These are phyloP conservation scores for Zarea fungicola DNA, from an alignment of 2,329 filamentous ascomycete species.

Conservation along the genomic window DNA sequence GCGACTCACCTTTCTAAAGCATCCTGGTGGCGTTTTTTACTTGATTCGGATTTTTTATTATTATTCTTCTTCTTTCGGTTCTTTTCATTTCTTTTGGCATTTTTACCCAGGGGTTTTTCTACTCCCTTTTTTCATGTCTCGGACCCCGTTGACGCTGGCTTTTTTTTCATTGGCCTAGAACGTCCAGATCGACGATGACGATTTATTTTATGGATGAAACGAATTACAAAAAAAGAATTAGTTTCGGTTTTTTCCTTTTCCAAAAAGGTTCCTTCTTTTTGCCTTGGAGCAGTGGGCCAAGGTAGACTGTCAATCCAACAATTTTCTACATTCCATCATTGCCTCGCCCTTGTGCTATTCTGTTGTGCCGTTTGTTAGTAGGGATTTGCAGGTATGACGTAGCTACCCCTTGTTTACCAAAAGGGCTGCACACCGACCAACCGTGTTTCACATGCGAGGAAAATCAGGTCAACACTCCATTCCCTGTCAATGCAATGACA, in stretches of 20 bases:
- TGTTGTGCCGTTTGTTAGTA: not conserved
- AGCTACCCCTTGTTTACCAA: not conserved
- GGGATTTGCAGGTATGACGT: conserved; percentile 2
- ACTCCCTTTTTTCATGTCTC: too few relatives aligned
- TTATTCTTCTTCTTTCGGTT: not conserved
- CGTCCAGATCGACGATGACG: too few relatives aligned
- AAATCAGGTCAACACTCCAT: too few relatives aligned
- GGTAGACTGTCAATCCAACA: not conserved
- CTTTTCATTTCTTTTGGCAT: not conserved
- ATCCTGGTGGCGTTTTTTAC: conserved; percentile 7
- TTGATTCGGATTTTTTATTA: not conserved
- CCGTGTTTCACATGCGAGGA: too few relatives aligned
- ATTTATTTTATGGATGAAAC: not conserved
- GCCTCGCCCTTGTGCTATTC: not conserved
- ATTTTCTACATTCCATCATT: not conserved
- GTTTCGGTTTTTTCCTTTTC: not conserved
- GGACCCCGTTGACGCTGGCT: too few relatives aligned
- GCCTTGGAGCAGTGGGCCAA: conserved; percentile 5
- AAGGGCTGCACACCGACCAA: too few relatives aligned
- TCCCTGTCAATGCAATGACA: too few relatives aligned
- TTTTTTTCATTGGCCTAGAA: too few relatives aligned
- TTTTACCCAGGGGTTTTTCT: not conserved
- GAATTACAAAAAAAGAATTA: not conserved
- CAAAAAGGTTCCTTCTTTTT: not conserved
- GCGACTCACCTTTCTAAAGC: not conserved